Percentiles rank a stretch among this genome's conserved stretches.
Evolutionary conservation across 768 basidiomycete genomes (phyloP).

Genomic region (Kwoniella sp.): DNA sequence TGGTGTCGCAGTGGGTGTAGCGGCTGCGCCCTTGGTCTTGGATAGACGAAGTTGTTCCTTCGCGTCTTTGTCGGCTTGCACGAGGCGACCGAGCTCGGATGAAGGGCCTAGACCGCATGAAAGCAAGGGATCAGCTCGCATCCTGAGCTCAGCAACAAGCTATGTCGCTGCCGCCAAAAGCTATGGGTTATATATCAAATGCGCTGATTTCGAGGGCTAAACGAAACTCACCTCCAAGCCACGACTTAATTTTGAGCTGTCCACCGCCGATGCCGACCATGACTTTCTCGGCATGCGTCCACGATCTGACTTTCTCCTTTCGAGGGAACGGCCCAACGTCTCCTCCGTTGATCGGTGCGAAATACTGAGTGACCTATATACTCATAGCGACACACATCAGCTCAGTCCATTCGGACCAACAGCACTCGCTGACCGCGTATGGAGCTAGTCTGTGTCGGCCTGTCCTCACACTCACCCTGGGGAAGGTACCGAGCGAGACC

Average conservation of each 20-base stretch:
- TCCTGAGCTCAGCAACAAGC: not conserved
- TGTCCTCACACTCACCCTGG: constrained; percentile 26
- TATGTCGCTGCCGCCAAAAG: not conserved
- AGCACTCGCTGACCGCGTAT: too few species aligned
- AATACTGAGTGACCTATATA: constrained; percentile 39
- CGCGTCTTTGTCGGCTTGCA: constrained; percentile 45
- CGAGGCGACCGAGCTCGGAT: constrained; percentile 36
- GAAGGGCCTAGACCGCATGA: constrained; percentile 34
- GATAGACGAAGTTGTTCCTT: constrained; percentile 32
- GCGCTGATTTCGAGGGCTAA: not conserved
- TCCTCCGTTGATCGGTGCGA: constrained; percentile 42
- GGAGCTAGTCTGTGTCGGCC: too few species aligned
- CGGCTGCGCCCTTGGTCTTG: constrained; percentile 21
- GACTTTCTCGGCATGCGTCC: constrained; percentile 28
- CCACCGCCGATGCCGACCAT: constrained; percentile 42
- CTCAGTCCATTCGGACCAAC: too few species aligned
- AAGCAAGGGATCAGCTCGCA: not conserved
- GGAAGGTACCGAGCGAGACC: constrained; percentile 38
- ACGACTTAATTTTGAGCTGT: constrained; percentile 38
- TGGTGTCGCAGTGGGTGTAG: not conserved
- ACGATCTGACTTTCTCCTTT: constrained; percentile 40
- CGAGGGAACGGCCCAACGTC: constrained; percentile 41
- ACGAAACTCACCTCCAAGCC: constrained; percentile 34
- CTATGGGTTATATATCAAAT: not conserved
- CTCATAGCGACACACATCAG: too few species aligned